These are phyloP conservation scores for Aleurites moluccanus DNA, from an alignment of 441 rosid species.

Conservation along the genomic window DNA sequence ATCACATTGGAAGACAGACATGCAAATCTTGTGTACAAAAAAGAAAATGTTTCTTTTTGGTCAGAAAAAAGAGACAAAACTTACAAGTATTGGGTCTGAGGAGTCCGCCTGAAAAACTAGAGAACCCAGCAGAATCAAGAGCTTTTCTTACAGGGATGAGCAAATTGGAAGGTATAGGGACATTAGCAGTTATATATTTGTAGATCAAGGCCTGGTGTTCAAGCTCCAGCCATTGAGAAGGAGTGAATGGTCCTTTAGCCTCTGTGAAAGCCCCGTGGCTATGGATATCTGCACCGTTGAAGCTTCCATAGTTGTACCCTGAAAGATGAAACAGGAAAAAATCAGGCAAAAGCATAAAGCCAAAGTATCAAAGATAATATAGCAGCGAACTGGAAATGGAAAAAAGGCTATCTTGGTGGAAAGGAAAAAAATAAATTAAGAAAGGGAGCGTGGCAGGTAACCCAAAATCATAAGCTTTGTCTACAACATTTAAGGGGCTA, in stretches of 20 bases:
- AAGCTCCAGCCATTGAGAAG: constrained; percentile 89
- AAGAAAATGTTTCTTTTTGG: background rate
- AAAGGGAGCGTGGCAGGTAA: constrained; percentile 18
- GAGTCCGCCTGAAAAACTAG: constrained; percentile 43
- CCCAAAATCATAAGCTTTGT: constrained; percentile 21
- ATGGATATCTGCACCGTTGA: constrained; percentile 51
- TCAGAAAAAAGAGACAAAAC: constrained; percentile 16
- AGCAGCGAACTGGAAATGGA: constrained; percentile 2
- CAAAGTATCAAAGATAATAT: background rate
- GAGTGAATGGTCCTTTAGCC: constrained; percentile 69
- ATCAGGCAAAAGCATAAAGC: constrained; percentile 7
- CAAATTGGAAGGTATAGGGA: constrained; percentile 73
- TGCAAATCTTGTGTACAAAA: constrained; percentile 11
- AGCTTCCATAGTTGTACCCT: constrained; percentile 59
- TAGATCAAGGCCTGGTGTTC: constrained; percentile 92
- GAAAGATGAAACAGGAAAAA: constrained; percentile 15
- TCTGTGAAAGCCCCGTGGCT: constrained; percentile 37
- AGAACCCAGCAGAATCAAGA: constrained; percentile 46
- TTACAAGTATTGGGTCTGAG: constrained; percentile 65
- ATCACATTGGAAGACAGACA: background rate
- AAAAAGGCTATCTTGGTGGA: background rate
- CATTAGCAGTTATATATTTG: constrained; percentile 75
- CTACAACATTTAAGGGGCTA: constrained; percentile 29
- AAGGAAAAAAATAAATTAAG: background rate
- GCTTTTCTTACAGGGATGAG: constrained; percentile 67